Percentiles rank a stretch among this genome's conserved stretches.
Conservation (phyloP, 768 basidiomycete species). For the Hypholoma sublateritium region DNA sequence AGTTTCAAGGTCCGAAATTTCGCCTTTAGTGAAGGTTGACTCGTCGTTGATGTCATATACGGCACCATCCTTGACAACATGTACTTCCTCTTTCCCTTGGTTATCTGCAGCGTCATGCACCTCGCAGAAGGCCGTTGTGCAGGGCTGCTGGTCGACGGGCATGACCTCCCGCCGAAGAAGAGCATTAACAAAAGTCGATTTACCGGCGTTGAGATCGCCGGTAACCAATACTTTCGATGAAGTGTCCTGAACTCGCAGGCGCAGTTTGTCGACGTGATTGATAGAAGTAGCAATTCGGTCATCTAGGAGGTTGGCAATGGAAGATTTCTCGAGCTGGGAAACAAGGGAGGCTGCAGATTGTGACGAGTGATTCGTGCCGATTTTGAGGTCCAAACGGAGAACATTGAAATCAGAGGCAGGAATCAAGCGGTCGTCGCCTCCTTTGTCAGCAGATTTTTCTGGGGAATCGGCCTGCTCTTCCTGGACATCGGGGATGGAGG, state of each 20-base stretch:
- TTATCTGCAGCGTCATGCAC: slow-evolving; percentile 90
- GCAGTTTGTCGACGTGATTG: slow-evolving; percentile 81
- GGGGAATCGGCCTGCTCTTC: slow-evolving; percentile 34
- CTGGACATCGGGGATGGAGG: slow-evolving; percentile 47
- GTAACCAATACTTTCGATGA: slow-evolving; percentile 97
- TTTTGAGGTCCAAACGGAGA: slow-evolving; percentile 89
- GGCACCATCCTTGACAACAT: slow-evolving; percentile 69
- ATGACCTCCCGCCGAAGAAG: slow-evolving; percentile 87
- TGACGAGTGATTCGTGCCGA: slow-evolving; percentile 72
- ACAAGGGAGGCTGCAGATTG: slow-evolving; percentile 73
- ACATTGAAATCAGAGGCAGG: slow-evolving; percentile 75
- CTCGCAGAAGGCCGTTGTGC: slow-evolving; percentile 96
- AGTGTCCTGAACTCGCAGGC: slow-evolving; percentile 84
- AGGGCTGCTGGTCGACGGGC: slow-evolving; percentile 98
- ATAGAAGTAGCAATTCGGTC: slow-evolving; percentile 76
- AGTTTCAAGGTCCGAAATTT: slow-evolving; percentile 71
- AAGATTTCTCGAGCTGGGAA: slow-evolving; percentile 88
- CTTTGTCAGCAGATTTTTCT: slow-evolving; percentile 16
- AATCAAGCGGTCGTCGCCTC: slow-evolving; percentile 35
- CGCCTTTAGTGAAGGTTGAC: slow-evolving; percentile 70
- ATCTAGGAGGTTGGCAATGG: slow-evolving; percentile 89
- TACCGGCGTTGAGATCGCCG: slow-evolving; percentile 97
- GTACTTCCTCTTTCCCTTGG: slow-evolving; percentile 78
- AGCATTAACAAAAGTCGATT: slow-evolving; percentile 97
- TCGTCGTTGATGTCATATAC: slow-evolving; percentile 71